These are phyloP conservation scores for Mortierella antarctica DNA, from an alignment of 192 early-diverging fungal species.

Conservation along the genomic window DNA sequence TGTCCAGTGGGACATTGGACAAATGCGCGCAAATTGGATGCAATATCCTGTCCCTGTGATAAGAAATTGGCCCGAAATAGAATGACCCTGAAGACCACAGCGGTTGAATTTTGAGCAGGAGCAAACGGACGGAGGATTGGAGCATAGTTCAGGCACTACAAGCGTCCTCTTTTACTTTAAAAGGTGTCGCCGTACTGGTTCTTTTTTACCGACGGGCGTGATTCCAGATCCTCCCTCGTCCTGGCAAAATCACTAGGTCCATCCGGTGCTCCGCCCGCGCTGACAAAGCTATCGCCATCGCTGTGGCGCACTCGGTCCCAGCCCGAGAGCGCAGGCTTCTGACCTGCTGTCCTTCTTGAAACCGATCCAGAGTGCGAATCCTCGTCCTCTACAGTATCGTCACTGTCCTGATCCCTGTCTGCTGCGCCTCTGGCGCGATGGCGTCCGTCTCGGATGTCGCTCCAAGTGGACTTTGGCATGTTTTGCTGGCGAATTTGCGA, in stretches of 20 bases:
- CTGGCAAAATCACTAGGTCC: slow-evolving; percentile 44
- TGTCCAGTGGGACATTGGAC: too few species aligned
- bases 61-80: too few species aligned
- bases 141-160: background rate
- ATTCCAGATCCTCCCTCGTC: slow-evolving; percentile 43
- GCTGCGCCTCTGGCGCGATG: background rate
- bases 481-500: slow-evolving; percentile 35
- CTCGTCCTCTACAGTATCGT: background rate
- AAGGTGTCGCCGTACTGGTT: slow-evolving; percentile 42
- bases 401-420: background rate
- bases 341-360: background rate
- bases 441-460: slow-evolving; percentile 20
- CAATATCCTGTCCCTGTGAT: too few species aligned
- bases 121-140: background rate
- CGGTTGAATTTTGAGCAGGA: background rate
- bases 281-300: slow-evolving; percentile 4
- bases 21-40: too few species aligned
- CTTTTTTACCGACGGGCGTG: slow-evolving; percentile 7
- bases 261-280: slow-evolving; percentile 1
- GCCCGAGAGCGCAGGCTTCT: slow-evolving; percentile 1
- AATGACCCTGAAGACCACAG: too few species aligned
- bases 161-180: background rate
- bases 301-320: slow-evolving; percentile 26
- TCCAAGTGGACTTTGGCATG: slow-evolving; percentile 42
- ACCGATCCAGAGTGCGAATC: background rate